A percentile compares a stretch with the other conserved stretches of the same genome.
These are phyloP conservation scores for Tuber calosporum DNA, from an alignment of 495 filamentous ascomycete genomes.

Conservation along the genomic window DNA sequence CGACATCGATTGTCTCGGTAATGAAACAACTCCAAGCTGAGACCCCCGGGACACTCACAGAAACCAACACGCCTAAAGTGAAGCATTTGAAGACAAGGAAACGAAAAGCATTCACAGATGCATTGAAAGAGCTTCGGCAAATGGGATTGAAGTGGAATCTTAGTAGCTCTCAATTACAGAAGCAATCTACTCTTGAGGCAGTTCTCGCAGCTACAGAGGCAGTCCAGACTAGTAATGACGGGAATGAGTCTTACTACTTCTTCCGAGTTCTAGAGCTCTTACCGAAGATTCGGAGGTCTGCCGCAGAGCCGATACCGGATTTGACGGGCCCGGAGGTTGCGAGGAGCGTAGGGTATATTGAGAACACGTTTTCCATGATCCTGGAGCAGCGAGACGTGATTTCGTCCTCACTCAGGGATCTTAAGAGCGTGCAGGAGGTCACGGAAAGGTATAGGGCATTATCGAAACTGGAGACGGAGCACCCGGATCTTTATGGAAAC, in stretches of 20 bases:
- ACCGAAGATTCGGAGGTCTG: constrained; percentile 56
- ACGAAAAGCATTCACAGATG: constrained; percentile 82
- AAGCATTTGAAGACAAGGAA: constrained; percentile 86
- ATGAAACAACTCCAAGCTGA: constrained; percentile 68
- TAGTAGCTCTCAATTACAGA: constrained; percentile 57
- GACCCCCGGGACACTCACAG: constrained; percentile 66
- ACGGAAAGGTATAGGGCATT: constrained; percentile 21
- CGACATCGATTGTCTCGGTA: constrained; percentile 56
- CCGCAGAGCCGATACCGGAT: constrained; percentile 70
- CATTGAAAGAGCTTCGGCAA: constrained; percentile 65
- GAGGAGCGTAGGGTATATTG: constrained; percentile 70
- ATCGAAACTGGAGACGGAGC: constrained; percentile 18
- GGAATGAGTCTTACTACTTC: constrained; percentile 57
- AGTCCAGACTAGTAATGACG: constrained; percentile 10
- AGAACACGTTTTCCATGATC: constrained; percentile 64
- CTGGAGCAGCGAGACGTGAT: constrained; percentile 60
- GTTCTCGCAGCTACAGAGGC: constrained; percentile 51
- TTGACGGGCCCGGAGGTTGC: constrained; percentile 68
- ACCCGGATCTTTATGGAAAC: constrained; percentile 13
- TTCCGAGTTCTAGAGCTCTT: constrained; percentile 67
- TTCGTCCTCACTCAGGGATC: constrained; percentile 45
- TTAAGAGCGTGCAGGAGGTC: constrained; percentile 16
- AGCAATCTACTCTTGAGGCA: constrained; percentile 61
- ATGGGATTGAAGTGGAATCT: constrained; percentile 86
- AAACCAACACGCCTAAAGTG: constrained; percentile 72